Evolutionary conservation across 2,329 filamentous ascomycete species (phyloP).

Genomic region (Xylaria digitata): DNA sequence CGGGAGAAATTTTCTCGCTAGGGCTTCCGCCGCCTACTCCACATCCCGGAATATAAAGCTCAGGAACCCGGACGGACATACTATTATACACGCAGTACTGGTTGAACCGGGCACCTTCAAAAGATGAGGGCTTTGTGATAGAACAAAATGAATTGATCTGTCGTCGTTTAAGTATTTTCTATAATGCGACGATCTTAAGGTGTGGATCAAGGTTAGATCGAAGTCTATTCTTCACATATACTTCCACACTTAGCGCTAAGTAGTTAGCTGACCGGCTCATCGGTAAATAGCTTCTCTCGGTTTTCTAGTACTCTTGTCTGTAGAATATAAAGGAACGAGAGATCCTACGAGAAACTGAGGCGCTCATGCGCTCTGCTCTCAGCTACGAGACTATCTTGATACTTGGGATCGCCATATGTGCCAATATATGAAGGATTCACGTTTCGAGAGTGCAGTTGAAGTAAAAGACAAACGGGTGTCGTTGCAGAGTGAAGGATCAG

Average conservation of each 20-base stretch:
- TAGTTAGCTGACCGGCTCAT: background rate
- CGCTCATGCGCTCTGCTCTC: background rate
- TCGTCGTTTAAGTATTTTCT: no score
- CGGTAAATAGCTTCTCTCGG: background rate
- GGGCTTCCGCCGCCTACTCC: no score
- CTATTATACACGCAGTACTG: no score
- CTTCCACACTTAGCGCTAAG: background rate
- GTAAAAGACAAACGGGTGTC: background rate
- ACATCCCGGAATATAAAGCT: no score
- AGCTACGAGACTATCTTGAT: no score
- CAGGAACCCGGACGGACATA: no score
- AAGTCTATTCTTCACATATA: background rate
- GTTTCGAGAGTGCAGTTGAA: background rate
- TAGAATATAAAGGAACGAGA: no score
- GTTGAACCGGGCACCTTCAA: no score
- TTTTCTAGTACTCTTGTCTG: background rate
- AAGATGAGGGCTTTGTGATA: no score
- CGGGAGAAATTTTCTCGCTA: no score
- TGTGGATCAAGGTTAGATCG: background rate
- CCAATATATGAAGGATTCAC: background rate
- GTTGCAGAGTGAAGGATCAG: slow-evolving; percentile 3
- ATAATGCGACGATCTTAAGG: no score
- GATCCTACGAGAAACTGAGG: background rate
- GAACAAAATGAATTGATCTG: no score
- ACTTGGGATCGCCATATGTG: background rate